These are phyloP conservation scores for Suhomyces choctaworum DNA, from an alignment of 1,139 yeast species.

Conservation along the genomic window DNA sequence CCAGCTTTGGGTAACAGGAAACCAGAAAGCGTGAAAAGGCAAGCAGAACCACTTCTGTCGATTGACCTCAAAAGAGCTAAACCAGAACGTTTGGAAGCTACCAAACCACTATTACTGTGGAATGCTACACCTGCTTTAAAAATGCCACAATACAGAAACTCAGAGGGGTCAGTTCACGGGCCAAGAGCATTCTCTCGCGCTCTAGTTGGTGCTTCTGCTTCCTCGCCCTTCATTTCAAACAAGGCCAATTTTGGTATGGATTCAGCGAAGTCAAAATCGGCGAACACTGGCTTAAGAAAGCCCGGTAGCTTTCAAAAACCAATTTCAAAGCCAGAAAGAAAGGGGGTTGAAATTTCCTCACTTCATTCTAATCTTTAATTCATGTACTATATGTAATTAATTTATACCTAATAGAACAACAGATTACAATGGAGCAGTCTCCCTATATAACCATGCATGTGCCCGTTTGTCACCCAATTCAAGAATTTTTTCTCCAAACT, in stretches of 20 bases:
- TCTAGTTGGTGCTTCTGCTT: conserved; percentile 13
- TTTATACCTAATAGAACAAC: conserved; percentile 3
- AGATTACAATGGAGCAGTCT: conserved; percentile 33
- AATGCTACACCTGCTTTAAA: conserved; percentile 23
- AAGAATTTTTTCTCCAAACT: conserved; percentile 35
- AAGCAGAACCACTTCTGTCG: too few relatives aligned
- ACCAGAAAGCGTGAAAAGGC: too few relatives aligned
- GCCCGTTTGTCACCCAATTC: conserved; percentile 43
- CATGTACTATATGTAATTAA: conserved; percentile 13
- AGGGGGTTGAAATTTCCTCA: conserved; percentile 31
- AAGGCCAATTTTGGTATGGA: conserved; percentile 23
- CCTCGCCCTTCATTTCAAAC: conserved; percentile 39
- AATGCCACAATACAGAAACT: conserved; percentile 45
- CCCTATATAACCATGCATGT: conserved; percentile 40
- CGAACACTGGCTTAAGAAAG: conserved; percentile 39
- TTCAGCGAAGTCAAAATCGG: conserved; percentile 8
- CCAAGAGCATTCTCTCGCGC: conserved; percentile 4
- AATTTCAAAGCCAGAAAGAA: conserved; percentile 15
- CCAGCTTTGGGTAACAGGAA: too few relatives aligned
- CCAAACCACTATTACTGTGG: conserved; percentile 7
- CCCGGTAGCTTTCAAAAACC: conserved; percentile 46
- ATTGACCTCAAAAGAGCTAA: too few relatives aligned
- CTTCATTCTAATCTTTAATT: conserved; percentile 23
- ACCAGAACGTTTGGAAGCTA: too few relatives aligned
- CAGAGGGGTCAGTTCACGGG: conserved; percentile 17